phyloP scores from a whole-genome alignment of 352 stramenopile genomes.

The Globisporangium lucens region DNA sequence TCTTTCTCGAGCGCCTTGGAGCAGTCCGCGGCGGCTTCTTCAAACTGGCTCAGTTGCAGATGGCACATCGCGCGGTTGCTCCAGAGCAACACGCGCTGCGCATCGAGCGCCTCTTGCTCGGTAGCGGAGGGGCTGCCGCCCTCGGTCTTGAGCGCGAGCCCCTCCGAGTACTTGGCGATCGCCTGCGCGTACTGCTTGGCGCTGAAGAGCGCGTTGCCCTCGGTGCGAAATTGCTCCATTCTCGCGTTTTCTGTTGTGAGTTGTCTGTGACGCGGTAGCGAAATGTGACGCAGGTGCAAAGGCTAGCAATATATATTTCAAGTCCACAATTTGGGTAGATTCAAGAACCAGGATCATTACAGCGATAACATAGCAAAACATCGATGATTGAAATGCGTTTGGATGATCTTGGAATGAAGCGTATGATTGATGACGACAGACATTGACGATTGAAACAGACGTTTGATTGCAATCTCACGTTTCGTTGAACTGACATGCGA shows the following conservation, averaged over 20 bases:
- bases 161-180: constrained; percentile 66
- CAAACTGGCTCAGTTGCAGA: constrained; percentile 66
- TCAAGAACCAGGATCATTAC: neutral
- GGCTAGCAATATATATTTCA: neutral
- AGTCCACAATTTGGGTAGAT: neutral
- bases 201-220: constrained; percentile 75
- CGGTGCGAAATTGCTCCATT: constrained; percentile 62
- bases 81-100: constrained; percentile 61
- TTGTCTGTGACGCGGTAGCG: neutral
- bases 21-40: constrained; percentile 51
- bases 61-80: constrained; percentile 77
- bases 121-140: constrained; percentile 16
- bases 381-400: neutral
- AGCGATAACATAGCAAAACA: neutral
- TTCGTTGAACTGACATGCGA: neutral
- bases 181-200: constrained; percentile 62
- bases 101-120: constrained; percentile 19
- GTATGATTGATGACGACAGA: neutral
- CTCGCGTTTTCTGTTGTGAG: constrained; percentile 7
- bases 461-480: neutral
- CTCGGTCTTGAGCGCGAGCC: constrained; percentile 22
- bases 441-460: neutral
- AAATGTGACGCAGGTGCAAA: constrained; percentile 6
- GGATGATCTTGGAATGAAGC: neutral
- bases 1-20: constrained; percentile 43